Base-by-base conservation (phyloP, 2,329 filamentous ascomycete genomes). In the Claviceps digitariae region DNA sequence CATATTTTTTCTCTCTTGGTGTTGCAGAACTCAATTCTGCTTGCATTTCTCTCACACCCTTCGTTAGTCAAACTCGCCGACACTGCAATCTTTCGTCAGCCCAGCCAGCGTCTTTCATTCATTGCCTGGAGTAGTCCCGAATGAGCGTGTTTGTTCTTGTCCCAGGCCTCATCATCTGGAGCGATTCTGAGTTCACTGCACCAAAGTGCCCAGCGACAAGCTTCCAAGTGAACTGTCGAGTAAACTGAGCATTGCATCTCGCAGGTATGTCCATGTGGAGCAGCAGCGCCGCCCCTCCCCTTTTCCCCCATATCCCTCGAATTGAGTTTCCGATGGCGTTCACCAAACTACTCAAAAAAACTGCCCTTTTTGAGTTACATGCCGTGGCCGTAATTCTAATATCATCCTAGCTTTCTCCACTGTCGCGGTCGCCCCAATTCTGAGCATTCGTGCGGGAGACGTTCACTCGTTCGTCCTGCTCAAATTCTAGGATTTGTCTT, bases 391-490 rank as follows among this genome's bases (percentile, higher is more conserved):
- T 47, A 56, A 57, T 57, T 61, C 61, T 65, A 67, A 66, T 66
- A 65, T 64, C 64, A 63, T 63, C 55, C 57, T 58, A 36, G 17
- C 15, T 36, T 48, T 65, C 68, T 69, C 67, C 65, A 68, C 69
- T 65, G 66, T 69, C 66, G 67, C 70, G 70, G 67, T 72, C 67
- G 65, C 64, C 60, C 66, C 63, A 63, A 64, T 64, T 62, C 66
- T 71, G 66, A 71, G 68, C 66, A 68, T 69, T 67, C 65, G 64
- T 64, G 74, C 77, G 74, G 78, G 77, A 81, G 76, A 79, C 78
- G 77, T 81, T 81, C 76, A 71, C 76, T 81, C 78, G 78, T 78
- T 75, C 72, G 74, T 81, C 74, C 74, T 36, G 29, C 50, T 74
- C 72, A 65, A 65, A 64, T 67, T 65, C 71, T 67, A 72, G 72